Percentiles rank a stretch among this genome's conserved stretches.
Evolutionary conservation across 2,329 filamentous ascomycete genomes (phyloP).

Genomic region (Nemania serpens): DNA sequence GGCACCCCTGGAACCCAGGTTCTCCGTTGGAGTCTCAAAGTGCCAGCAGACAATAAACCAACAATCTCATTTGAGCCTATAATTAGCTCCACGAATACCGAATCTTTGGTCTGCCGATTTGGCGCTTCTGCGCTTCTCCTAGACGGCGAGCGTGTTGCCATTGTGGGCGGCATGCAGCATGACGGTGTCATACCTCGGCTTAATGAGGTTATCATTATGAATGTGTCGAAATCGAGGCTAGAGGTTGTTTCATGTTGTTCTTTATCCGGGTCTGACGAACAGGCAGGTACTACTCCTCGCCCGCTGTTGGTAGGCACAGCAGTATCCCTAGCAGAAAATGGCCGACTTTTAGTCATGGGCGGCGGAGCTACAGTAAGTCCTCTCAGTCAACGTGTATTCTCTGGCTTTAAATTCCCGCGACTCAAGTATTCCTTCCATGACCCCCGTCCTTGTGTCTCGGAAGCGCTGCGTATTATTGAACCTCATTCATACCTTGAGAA

Average conservation of each 20-base stretch:
- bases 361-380: conserved; percentile 69
- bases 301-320: conserved; percentile 76
- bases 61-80: conserved; percentile 39
- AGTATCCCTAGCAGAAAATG: conserved; percentile 50
- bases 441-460: background rate
- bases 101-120: conserved; percentile 44
- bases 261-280: background rate
- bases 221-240: conserved; percentile 39
- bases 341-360: conserved; percentile 67
- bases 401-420: background rate
- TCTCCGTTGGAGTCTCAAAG: conserved; percentile 64
- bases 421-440: no score
- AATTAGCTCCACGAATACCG: conserved; percentile 15
- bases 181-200: conserved; percentile 49
- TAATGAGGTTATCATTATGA: conserved; percentile 57
- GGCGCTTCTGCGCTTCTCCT: conserved; percentile 47
- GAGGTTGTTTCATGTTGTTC: conserved; percentile 34
- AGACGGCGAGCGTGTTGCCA: conserved; percentile 34
- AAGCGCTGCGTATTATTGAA: background rate
- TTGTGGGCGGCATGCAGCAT: conserved; percentile 52
- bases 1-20: conserved; percentile 66
- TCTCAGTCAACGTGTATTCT: background rate
- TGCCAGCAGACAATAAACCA: conserved; percentile 35
- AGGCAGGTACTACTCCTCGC: conserved; percentile 38
- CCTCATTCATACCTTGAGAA: background rate